Conservation (phyloP, 306 rosid genomes). For the Cucurbita maxima region DNA sequence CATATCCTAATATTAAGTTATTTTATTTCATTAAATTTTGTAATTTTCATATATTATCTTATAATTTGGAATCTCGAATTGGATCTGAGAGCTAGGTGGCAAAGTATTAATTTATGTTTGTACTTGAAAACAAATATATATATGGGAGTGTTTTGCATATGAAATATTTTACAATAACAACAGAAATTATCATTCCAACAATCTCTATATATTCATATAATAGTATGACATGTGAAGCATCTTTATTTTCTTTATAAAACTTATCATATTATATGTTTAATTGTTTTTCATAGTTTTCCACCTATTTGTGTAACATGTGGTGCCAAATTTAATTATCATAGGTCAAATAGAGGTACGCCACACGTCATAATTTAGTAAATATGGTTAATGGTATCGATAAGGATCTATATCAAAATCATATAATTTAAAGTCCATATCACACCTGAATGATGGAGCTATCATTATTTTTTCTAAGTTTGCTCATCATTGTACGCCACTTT, state of each 20-base stretch:
- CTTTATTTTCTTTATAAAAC: neutral
- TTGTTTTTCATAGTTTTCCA: no score
- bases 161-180: neutral
- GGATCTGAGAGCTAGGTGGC: neutral
- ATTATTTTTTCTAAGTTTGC: no score
- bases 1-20: no score
- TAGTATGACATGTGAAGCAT: neutral
- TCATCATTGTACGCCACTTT: neutral
- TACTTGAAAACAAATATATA: neutral
- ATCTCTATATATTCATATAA: neutral
- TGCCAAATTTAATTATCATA: no score
- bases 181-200: no score
- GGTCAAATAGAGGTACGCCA: no score
- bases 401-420: no score
- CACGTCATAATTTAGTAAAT: no score
- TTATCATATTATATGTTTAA: neutral
- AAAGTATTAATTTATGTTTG: neutral
- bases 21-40: no score
- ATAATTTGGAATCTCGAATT: neutral
- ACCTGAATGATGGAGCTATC: neutral
- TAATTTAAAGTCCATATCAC: neutral
- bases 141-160: no score
- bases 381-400: no score
- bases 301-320: no score
- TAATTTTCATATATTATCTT: neutral